Percentiles rank a stretch among this genome's conserved stretches.
phyloP scores from a whole-genome alignment of 2,329 filamentous ascomycete genomes.

The Trichoderma arundinaceum region DNA sequence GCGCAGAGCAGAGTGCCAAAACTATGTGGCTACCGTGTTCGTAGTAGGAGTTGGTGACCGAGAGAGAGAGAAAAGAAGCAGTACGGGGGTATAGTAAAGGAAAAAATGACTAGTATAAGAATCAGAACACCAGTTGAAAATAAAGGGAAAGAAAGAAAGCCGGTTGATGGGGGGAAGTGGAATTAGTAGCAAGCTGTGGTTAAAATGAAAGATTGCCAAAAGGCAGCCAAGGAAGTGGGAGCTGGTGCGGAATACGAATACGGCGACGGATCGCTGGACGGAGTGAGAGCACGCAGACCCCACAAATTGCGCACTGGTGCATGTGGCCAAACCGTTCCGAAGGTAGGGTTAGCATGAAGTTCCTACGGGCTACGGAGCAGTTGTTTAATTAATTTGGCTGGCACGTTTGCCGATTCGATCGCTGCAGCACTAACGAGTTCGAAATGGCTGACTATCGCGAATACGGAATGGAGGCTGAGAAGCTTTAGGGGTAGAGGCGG shows the following conservation, averaged over 20 bases:
- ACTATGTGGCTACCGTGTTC: slow-evolving; percentile 13
- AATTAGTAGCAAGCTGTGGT: slow-evolving; percentile 25
- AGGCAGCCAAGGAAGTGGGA: slow-evolving; percentile 23
- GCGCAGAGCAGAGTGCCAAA: slow-evolving; percentile 7
- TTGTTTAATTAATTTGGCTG: background rate
- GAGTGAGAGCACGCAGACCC: background rate
- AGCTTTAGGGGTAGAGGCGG: slow-evolving; percentile 13
- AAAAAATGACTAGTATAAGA: slow-evolving; percentile 19
- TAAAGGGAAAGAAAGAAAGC: slow-evolving; percentile 16
- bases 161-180: slow-evolving; percentile 15
- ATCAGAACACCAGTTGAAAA: slow-evolving; percentile 15
- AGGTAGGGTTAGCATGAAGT: slow-evolving; percentile 14
- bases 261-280: background rate
- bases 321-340: background rate
- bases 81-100: slow-evolving; percentile 9
- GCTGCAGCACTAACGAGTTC: background rate
- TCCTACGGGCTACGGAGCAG: too few relatives aligned
- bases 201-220: slow-evolving; percentile 20
- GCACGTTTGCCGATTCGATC: slow-evolving; percentile 7
- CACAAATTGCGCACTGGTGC: slow-evolving; percentile 1
- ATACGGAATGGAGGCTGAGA: slow-evolving; percentile 18
- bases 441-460: slow-evolving; percentile 2
- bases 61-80: background rate
- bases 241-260: slow-evolving; percentile 27
- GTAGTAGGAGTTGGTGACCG: background rate